phyloP scores from a whole-genome alignment of 345 rosid species.

The Gossypium anomalum region DNA sequence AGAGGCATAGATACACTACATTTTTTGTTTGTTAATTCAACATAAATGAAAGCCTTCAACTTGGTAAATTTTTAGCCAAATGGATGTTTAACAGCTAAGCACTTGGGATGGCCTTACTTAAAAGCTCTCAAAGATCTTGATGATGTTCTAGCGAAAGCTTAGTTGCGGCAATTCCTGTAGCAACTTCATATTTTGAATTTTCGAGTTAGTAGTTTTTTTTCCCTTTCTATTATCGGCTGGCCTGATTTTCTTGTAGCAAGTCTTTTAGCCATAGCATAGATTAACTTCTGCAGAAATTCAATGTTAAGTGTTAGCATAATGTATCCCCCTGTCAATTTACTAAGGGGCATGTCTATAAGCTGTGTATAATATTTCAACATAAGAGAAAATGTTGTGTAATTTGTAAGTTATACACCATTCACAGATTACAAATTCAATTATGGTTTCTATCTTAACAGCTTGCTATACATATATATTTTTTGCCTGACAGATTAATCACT shows the following conservation, averaged over 20 bases:
- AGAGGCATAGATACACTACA: not conserved
- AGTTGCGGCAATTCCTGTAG: not conserved
- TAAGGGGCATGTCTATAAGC: slow-evolving; percentile 19
- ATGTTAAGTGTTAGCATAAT: not conserved
- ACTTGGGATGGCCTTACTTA: not conserved
- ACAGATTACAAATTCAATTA: not conserved
- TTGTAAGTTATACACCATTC: not conserved
- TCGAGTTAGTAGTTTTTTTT: not conserved
- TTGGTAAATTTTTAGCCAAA: not conserved
- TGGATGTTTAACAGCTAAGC: not conserved
- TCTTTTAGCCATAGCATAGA: not conserved
- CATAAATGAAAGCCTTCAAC: not conserved
- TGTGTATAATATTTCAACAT: slow-evolving; percentile 14
- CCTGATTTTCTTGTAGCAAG: not conserved
- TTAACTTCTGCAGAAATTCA: not conserved
- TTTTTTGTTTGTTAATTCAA: not conserved
- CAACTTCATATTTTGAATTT: not conserved
- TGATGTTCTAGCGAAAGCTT: not conserved
- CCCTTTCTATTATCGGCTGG: not conserved
- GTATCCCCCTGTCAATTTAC: slow-evolving; percentile 4
- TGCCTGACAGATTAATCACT: too few species aligned
- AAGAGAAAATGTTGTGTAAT: not conserved
- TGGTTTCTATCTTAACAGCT: not conserved
- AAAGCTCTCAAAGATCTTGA: slow-evolving; percentile 10
- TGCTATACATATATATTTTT: not conserved